phyloP scores from a whole-genome alignment of 257 asterid species.

The Forsythia suspensa region DNA sequence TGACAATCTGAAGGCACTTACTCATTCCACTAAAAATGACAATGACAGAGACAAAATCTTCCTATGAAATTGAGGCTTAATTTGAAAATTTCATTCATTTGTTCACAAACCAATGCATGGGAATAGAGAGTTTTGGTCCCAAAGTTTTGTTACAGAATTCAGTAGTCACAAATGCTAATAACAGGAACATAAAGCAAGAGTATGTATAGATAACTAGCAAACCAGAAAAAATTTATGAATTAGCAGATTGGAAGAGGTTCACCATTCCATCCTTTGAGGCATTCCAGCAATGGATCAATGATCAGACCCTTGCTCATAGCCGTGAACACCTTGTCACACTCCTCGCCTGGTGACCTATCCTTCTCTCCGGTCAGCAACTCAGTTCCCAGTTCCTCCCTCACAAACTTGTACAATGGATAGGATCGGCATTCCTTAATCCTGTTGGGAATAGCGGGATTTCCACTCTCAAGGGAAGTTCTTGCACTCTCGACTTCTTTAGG shows the following conservation, averaged over 20 bases:
- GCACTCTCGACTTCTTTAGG: conserved; percentile 52
- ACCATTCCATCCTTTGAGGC: conserved; percentile 49
- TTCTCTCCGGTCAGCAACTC: conserved; percentile 41
- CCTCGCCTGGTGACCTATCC: conserved; percentile 47
- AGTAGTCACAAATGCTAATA: not conserved
- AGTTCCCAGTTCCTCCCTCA: conserved; percentile 41
- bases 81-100: not conserved
- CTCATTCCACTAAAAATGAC: not conserved
- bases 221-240: not conserved
- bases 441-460: conserved; percentile 37
- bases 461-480: conserved; percentile 36
- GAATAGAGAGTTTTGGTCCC: not conserved
- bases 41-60: not conserved
- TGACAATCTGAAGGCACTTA: no score
- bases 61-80: not conserved
- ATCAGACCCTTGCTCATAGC: conserved; percentile 38
- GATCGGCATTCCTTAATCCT: conserved; percentile 48
- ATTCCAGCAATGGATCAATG: conserved; percentile 47
- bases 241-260: conserved; percentile 54
- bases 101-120: not conserved
- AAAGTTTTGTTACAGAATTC: not conserved
- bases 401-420: conserved; percentile 48
- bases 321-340: conserved; percentile 45
- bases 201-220: not conserved
- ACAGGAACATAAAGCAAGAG: not conserved